Evolutionary conservation across 2,329 filamentous ascomycete species (phyloP), one percentile per base, ranked within the genome.

Genomic region (Chrysoporthe cubensis): DNA sequence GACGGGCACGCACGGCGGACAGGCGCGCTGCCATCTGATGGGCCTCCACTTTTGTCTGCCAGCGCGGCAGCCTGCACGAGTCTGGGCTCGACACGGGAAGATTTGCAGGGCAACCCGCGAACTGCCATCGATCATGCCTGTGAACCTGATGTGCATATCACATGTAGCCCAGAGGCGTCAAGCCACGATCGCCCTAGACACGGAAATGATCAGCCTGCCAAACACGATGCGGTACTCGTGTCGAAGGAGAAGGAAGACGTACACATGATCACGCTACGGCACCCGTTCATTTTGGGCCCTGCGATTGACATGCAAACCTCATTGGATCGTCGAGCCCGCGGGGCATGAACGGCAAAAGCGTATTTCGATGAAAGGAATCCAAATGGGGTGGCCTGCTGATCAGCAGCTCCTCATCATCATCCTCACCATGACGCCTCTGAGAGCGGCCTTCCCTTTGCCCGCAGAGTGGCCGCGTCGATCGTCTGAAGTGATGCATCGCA

Each of bases 121-220:
- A 1, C 48, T 52, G 48, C 26, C 48, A 21, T 32, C 26, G 21
- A 32, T 6, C 2, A 16, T 54, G 11, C 26, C 32, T 54, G 4
- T 34, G 21, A 54, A 26, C 7, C 26, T 14, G 5, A 54, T 18
- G 50, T 21, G 21, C 50, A 34, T 54, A 54, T 14, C 13, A 32
- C 26, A 32, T 21, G 50, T 13, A 14, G 26, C 5, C 5, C 32
- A 48, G 26, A 48, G 32, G 16, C 34, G 46, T 16, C 48, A 32
- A 60, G 40, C 37, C 37, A 44, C 26, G n/a, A 60, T 42, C n/a
- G 3, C n/a, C n/a, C 57, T 8, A 18, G 14, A 57, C 8, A 58
- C 18, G 9, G 56, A 9, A 59, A 34, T n/a, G 56, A 59, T 59
- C 37, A 59, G 43, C 56, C 37, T 8, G 57, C 43, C 37, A 43